A percentile compares a stretch with the other conserved stretches of the same genome.
These are phyloP conservation scores for Candida patagonica DNA, from an alignment of 805 yeast genomes.

Conservation along the genomic window DNA sequence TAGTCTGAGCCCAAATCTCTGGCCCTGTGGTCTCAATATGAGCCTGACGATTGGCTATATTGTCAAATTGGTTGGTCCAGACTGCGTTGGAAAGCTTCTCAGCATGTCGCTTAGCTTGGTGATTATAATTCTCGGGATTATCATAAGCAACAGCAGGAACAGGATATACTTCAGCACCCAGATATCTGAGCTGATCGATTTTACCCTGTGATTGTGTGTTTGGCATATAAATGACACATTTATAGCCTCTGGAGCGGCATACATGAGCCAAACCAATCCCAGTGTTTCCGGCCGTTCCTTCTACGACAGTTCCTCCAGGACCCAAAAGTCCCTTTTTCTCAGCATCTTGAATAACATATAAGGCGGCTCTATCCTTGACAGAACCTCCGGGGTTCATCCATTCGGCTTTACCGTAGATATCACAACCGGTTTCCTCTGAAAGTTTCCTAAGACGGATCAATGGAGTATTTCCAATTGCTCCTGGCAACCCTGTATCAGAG, in stretches of 20 bases:
- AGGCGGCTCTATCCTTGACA: constrained; percentile 85
- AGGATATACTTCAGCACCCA: constrained; percentile 83
- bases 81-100: constrained; percentile 67
- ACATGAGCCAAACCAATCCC: constrained; percentile 80
- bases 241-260: constrained; percentile 75
- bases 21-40: constrained; percentile 90
- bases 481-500: constrained; percentile 59
- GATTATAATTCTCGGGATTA: constrained; percentile 79
- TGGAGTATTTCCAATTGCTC: constrained; percentile 93
- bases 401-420: constrained; percentile 84
- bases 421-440: constrained; percentile 52
- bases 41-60: constrained; percentile 77
- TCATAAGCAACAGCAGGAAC: constrained; percentile 81
- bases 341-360: constrained; percentile 68
- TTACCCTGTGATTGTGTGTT: constrained; percentile 77
- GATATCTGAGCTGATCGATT: constrained; percentile 58
- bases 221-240: constrained; percentile 84
- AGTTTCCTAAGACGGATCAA: constrained; percentile 51
- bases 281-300: constrained; percentile 95
- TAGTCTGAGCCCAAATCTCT: constrained; percentile 78
- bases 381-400: constrained; percentile 92
- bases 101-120: constrained; percentile 80
- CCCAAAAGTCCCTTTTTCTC: constrained; percentile 45
- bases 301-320: constrained; percentile 82
- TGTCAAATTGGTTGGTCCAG: constrained; percentile 91